These are phyloP conservation scores for Lavandula angustifolia DNA, from an alignment of 257 asterid genomes.

Conservation along the genomic window DNA sequence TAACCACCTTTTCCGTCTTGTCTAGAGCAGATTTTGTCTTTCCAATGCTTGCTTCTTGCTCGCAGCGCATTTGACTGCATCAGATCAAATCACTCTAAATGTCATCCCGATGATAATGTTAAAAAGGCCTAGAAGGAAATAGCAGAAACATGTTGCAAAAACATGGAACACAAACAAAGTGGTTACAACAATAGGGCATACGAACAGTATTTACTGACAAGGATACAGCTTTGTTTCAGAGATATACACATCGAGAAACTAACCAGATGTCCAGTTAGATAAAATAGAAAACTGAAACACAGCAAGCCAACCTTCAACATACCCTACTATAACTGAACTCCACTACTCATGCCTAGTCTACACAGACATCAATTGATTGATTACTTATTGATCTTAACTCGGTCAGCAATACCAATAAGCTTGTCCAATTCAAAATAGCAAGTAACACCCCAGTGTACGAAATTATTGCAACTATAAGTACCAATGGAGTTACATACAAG, in stretches of 20 bases:
- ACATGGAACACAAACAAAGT: conserved; percentile 20
- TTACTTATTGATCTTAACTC: conserved; percentile 11
- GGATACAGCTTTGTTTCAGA: conserved; percentile 21
- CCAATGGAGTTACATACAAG: conserved; percentile 81
- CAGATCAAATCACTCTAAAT: conserved; percentile 32
- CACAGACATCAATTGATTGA: conserved; percentile 1
- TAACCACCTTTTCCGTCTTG: conserved; percentile 66
- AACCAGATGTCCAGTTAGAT: conserved; percentile 2
- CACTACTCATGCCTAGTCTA: conserved; percentile 14
- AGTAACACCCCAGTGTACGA: conserved; percentile 1
- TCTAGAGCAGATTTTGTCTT: conserved; percentile 49
- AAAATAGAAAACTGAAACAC: not conserved
- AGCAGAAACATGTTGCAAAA: conserved; percentile 17
- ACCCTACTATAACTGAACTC: conserved; percentile 15
- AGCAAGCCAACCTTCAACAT: conserved; percentile 5
- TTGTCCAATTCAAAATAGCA: conserved; percentile 15
- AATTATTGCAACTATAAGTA: conserved; percentile 28
- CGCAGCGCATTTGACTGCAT: conserved; percentile 71
- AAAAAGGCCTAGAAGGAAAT: conserved; percentile 22
- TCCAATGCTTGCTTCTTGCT: conserved; percentile 57
- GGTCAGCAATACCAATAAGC: not conserved
- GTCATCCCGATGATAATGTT: conserved; percentile 39
- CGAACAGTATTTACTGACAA: conserved; percentile 6
- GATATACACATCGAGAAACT: not conserved
- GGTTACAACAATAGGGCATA: conserved; percentile 1